These are phyloP conservation scores for Lasiodiplodia theobromae DNA, from an alignment of 2,329 filamentous ascomycete species.

Conservation along the genomic window DNA sequence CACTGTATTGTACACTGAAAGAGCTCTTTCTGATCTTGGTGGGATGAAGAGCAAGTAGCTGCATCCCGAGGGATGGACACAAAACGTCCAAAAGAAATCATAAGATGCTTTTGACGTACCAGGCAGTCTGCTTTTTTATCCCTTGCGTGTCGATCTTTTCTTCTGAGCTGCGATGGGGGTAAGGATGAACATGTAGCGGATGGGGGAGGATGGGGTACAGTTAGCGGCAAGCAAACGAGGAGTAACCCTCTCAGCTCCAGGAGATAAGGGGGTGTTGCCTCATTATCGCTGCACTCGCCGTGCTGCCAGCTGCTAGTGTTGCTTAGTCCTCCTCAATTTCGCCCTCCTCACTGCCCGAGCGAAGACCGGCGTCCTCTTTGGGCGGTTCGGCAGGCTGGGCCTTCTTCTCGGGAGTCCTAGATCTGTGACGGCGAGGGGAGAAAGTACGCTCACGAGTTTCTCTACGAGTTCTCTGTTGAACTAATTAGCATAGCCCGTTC, in stretches of 20 bases:
- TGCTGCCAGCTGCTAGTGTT: neutral
- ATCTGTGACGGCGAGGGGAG: conserved; percentile 60
- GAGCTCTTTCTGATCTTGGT: neutral
- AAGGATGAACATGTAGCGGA: neutral
- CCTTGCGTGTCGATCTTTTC: neutral
- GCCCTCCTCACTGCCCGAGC: conserved; percentile 93
- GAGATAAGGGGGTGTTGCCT: neutral
- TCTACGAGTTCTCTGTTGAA: conserved; percentile 37
- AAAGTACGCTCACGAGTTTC: conserved; percentile 66
- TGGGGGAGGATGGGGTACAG: neutral
- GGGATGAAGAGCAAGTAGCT: neutral
- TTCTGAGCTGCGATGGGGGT: neutral
- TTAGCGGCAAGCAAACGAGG: neutral
- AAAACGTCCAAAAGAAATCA: neutral
- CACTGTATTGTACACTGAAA: conserved; percentile 5
- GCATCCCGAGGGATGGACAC: conserved; percentile 20
- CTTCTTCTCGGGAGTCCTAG: conserved; percentile 60
- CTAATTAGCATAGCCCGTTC: conserved; percentile 13
- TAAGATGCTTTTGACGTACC: conserved; percentile 29
- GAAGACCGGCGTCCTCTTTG: conserved; percentile 68
- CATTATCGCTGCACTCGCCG: neutral
- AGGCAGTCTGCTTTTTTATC: neutral
- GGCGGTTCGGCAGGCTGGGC: conserved; percentile 41
- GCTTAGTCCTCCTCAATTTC: conserved; percentile 83
- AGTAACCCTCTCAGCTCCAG: neutral